These are phyloP conservation scores for Rubroshorea leprosula DNA, from an alignment of 345 rosid genomes.

Conservation along the genomic window DNA sequence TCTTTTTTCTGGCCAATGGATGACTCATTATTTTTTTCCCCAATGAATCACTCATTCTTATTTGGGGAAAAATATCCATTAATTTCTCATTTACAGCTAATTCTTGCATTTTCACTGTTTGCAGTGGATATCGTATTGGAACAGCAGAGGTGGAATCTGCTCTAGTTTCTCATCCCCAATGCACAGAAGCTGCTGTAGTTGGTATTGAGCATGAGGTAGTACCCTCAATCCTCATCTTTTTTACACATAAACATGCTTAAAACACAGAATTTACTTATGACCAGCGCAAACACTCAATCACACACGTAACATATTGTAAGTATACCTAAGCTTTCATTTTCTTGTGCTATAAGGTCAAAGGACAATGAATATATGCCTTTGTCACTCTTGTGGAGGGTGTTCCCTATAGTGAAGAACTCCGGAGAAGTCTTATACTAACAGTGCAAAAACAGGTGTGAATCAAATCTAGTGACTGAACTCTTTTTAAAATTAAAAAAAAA, in stretches of 20 bases:
- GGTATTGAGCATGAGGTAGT: conserved; percentile 90
- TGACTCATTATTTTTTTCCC: no score
- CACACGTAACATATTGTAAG: no score
- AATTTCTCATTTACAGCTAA: neutral
- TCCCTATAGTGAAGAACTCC: conserved; percentile 80
- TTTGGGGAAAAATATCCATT: no score
- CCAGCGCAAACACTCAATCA: no score
- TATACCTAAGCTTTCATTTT: conserved; percentile 12
- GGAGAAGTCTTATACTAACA: conserved; percentile 56
- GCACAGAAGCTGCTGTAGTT: conserved; percentile 98
- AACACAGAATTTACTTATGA: no score
- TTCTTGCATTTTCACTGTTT: conserved; percentile 15
- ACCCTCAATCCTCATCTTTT: neutral
- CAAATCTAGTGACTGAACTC: conserved; percentile 1
- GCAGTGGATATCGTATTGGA: conserved; percentile 97
- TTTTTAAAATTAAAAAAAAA: no score
- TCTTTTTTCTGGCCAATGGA: no score
- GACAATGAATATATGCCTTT: conserved; percentile 96
- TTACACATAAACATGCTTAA: neutral
- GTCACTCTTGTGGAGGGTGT: conserved; percentile 84
- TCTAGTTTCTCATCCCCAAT: conserved; percentile 86
- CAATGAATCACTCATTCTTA: no score
- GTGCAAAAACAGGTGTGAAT: conserved; percentile 74
- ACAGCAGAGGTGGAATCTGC: conserved; percentile 99
- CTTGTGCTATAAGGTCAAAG: conserved; percentile 59